Conservation (phyloP, 2,329 filamentous ascomycete species). For the Aspergillus ibericus region DNA sequence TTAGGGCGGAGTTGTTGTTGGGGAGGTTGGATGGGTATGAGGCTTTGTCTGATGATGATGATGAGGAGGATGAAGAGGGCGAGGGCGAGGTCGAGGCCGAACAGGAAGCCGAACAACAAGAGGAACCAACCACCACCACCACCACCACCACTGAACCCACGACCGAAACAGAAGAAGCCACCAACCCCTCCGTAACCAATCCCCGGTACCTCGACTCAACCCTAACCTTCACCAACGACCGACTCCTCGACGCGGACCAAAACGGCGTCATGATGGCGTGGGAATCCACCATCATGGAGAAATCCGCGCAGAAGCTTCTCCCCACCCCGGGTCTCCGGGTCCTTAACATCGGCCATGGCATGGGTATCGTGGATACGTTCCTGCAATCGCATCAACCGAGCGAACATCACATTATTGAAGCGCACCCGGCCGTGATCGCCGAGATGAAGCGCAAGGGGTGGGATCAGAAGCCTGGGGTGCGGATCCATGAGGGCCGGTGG, state of each 20-base stretch:
- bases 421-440: conserved; percentile 73
- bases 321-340: conserved; percentile 64
- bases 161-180: conserved; percentile 18
- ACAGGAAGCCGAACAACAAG: conserved; percentile 24
- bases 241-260: conserved; percentile 69
- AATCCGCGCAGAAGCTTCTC: conserved; percentile 68
- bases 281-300: conserved; percentile 83
- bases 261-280: conserved; percentile 95
- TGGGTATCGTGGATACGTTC: conserved; percentile 82
- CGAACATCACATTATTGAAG: conserved; percentile 81
- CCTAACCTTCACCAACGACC: conserved; percentile 64
- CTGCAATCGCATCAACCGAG: conserved; percentile 68
- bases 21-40: conserved; percentile 81
- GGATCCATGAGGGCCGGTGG: conserved; percentile 72
- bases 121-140: conserved; percentile 12
- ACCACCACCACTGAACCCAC: conserved; percentile 10
- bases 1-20: conserved; percentile 84
- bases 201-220: conserved; percentile 67
- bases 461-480: conserved; percentile 60
- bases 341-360: conserved; percentile 85
- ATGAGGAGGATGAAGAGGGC: conserved; percentile 36
- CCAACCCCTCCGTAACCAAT: conserved; percentile 54
- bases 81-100: conserved; percentile 22
- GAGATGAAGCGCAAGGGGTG: conserved; percentile 68
- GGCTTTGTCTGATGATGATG: conserved; percentile 56